A percentile compares a stretch with the other conserved stretches of the same genome.
These are phyloP conservation scores for Calonectria multiphialidica DNA, from an alignment of 2,329 filamentous ascomycete genomes.

Conservation along the genomic window DNA sequence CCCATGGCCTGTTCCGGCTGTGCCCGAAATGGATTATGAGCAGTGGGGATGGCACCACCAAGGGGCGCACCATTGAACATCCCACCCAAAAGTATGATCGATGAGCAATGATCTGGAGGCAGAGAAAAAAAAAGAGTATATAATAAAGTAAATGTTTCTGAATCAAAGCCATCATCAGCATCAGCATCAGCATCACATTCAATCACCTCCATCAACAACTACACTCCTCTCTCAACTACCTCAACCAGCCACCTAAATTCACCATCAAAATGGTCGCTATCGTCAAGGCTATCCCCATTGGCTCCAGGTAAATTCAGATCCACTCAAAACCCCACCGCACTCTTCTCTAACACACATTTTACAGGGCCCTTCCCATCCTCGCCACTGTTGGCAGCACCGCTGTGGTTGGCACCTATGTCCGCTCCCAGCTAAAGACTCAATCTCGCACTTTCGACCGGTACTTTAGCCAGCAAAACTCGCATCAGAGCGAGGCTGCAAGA, in stretches of 20 bases:
- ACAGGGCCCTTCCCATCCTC: slow-evolving; percentile 25
- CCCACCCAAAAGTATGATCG: neutral
- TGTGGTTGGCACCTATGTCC: slow-evolving; percentile 35
- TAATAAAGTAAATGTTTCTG: neutral
- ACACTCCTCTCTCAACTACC: neutral
- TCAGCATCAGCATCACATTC: neutral
- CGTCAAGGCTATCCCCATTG: neutral
- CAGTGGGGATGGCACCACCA: neutral
- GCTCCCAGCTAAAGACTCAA: slow-evolving; percentile 30
- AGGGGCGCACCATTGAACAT: neutral
- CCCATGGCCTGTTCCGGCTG: neutral
- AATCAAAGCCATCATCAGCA: neutral
- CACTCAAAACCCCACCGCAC: neutral
- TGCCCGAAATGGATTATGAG: neutral
- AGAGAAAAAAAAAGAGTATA: neutral
- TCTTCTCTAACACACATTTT: neutral
- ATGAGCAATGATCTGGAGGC: neutral
- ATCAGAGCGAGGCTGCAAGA: slow-evolving; percentile 28
- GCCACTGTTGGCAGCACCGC: slow-evolving; percentile 37
- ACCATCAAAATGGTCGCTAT: slow-evolving; percentile 2
- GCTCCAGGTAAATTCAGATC: neutral
- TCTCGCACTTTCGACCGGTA: slow-evolving; percentile 38
- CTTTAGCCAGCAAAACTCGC: slow-evolving; percentile 38
- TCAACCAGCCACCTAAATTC: neutral
- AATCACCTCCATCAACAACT: neutral